Base-by-base conservation (phyloP, 169 alveolate species). In the Cyclospora cayetanensis region DNA sequence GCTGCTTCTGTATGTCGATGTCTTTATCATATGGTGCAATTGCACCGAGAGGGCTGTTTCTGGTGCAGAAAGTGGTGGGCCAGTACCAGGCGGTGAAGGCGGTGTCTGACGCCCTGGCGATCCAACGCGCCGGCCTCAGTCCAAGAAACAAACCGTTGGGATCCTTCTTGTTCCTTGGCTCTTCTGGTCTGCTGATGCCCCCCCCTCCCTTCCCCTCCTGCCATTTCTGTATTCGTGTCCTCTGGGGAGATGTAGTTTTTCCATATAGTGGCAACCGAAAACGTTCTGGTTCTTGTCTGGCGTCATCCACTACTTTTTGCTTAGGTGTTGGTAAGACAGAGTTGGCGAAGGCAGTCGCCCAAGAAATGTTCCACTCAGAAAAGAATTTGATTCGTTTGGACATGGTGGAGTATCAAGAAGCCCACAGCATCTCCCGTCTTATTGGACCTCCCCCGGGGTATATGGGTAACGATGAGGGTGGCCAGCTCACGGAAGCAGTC, bases 401-500 rank as follows among this genome's bases (percentile, higher is more conserved):
- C 95, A 97, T 97, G 99, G 94, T 97, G 25, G 99, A 97, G 84
- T 97, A 95, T 85, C 96, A 96, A 96, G 99, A 97, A 74, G 95
- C 96, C 42, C 99, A 97, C 92, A 91, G 97, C 50, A 97, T 97
- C 5, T 95, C 98, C 22, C 91, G 97, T 7, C 95, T 97, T 53
- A 96, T 97, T 9, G 99, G 99, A 39, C 96, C 98, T 9, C 98
- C 99, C 0, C 99, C 99, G 12, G 99, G 99, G n/a, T 97, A 97
- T 82, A 96, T 97, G 43, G 98, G 98, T 25, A 95, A 90, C 90
- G 98, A 94, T 65, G 96, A 96, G 63, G 98, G 99, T 15, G 99
- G 99, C 1, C 95, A 96, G 85, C 94, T 97, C 66, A 97, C 99
- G 9, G 99, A 97, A 85, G 98, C 98, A 20, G 97, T 97, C n/a